Conservation (phyloP, 2,329 filamentous ascomycete species). For the Pseudohalonectria lignicola region DNA sequence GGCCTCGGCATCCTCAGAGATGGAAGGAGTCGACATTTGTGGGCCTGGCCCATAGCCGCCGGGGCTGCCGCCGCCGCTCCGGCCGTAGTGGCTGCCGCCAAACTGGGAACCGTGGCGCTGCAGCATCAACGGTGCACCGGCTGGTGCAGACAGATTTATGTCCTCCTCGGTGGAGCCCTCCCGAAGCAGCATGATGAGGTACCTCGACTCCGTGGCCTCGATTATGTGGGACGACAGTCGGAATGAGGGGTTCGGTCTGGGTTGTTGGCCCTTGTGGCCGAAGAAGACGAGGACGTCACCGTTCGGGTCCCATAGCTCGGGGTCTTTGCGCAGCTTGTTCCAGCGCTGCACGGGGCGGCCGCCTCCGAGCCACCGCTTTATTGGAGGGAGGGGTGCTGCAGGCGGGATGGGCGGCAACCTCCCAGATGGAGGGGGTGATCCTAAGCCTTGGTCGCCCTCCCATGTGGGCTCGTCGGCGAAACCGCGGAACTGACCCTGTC, state of each 20-base stretch:
- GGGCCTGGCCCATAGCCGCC: too few relatives aligned
- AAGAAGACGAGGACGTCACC: constrained; percentile 50
- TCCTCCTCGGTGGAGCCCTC: constrained; percentile 42
- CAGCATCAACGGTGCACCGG: constrained; percentile 27
- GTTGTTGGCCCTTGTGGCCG: constrained; percentile 30
- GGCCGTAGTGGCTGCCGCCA: constrained; percentile 8
- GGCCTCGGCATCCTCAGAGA: constrained; percentile 32
- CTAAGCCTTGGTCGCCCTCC: constrained; percentile 11
- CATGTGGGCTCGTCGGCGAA: constrained; percentile 12
- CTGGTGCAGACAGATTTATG: constrained; percentile 28
- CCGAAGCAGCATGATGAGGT: constrained; percentile 39
- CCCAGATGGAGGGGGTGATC: constrained; percentile 29
- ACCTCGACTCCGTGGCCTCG: constrained; percentile 43
- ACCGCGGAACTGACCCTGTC: constrained; percentile 1
- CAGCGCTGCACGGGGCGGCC: constrained; percentile 37
- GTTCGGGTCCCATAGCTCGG: constrained; percentile 49
- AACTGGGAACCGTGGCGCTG: constrained; percentile 7
- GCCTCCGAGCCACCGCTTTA: constrained; percentile 42
- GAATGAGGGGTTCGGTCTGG: constrained; percentile 39
- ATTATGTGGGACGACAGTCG: constrained; percentile 47
- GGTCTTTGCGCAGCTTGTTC: constrained; percentile 48
- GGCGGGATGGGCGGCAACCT: constrained; percentile 31
- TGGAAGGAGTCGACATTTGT: constrained; percentile 31
- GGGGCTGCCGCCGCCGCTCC: constrained; percentile 9
- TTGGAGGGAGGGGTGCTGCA: constrained; percentile 20